Base-by-base conservation (phyloP, 768 basidiomycete genomes). In the Mycena pura region DNA sequence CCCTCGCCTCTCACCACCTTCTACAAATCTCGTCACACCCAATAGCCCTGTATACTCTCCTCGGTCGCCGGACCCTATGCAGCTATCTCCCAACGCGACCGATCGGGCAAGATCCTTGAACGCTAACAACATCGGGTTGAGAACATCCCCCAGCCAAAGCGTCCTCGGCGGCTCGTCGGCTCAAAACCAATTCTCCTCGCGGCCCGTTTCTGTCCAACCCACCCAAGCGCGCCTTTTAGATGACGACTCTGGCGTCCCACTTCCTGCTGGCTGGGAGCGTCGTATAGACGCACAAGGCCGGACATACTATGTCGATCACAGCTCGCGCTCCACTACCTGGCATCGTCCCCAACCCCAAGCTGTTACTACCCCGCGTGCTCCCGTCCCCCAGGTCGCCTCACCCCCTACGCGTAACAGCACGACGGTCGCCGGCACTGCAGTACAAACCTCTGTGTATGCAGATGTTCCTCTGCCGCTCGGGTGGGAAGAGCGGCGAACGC, bases 401-500 rank as follows among this genome's bases (percentile, higher is more conserved):
- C n/a, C 63, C 48, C 57, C 72, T 19, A 65, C 73, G 59, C 70
- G 67, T 57, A 53, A 39, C 32, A 39, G 44, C 28, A 21, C 54
- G 28, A 10, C 46, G 48, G 27, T 50, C 57, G 62, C 55, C 48
- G 45, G 68, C 15, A 63, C 75, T 17, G 61, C 77, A 6, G 70
- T 76, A n/a, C 70, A 74, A 46, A 62, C 80, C 9, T 74, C 73
- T 14, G 69, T 78, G 3, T 87, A 87, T 67, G 78, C 81, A 2
- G 87, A 88, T 65, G 80, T 89, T 10, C 92, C 91, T 10, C 79
- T 96, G 9, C 94, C 94, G 0, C 83, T 90, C 7, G 94, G 94
- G 19, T 96, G 95, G 94, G 95, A 96, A 75, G 94, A 95, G 70
- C 86, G 94, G 44, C 86, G 89, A 58, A 94, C 93, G 2, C 84